phyloP scores from a whole-genome alignment of 176 grass and related monocot species.

The Oryza glaberrima region DNA sequence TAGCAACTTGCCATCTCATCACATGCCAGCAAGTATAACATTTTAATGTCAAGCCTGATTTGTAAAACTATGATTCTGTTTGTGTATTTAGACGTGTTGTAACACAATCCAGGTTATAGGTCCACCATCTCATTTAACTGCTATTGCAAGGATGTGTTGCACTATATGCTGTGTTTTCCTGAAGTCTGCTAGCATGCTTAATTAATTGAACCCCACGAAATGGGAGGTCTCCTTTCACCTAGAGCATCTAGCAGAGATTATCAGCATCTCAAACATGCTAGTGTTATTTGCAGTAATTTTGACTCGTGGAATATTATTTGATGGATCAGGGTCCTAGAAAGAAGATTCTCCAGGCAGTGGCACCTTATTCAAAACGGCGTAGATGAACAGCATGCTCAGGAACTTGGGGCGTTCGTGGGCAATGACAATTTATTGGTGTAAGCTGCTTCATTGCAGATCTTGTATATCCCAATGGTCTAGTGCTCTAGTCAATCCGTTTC shows the following conservation, averaged over 20 bases:
- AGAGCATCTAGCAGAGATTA: not conserved
- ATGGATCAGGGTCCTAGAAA: slow-evolving; percentile 72
- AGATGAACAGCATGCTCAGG: slow-evolving; percentile 36
- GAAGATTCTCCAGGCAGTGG: slow-evolving; percentile 78
- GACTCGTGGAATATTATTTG: not conserved
- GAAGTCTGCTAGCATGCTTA: slow-evolving; percentile 7
- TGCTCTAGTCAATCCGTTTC: slow-evolving; percentile 23
- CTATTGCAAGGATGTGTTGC: not conserved
- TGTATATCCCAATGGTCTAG: slow-evolving; percentile 40
- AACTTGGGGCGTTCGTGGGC: not conserved
- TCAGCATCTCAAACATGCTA: not conserved
- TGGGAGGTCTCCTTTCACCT: not conserved
- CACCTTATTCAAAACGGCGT: slow-evolving; percentile 53
- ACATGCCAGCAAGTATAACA: not conserved
- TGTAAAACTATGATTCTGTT: not conserved
- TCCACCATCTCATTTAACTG: not conserved
- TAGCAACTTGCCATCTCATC: not conserved
- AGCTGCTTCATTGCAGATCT: slow-evolving; percentile 40
- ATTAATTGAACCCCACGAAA: not conserved
- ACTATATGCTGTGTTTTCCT: not conserved
- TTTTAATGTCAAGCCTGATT: not conserved
- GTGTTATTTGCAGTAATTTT: slow-evolving; percentile 10
- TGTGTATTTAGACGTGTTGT: not conserved
- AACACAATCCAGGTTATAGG: slow-evolving; percentile 3
- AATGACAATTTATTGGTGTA: slow-evolving; percentile 30